phyloP scores from a whole-genome alignment of 768 basidiomycete genomes.

The Tulasnella sp. region DNA sequence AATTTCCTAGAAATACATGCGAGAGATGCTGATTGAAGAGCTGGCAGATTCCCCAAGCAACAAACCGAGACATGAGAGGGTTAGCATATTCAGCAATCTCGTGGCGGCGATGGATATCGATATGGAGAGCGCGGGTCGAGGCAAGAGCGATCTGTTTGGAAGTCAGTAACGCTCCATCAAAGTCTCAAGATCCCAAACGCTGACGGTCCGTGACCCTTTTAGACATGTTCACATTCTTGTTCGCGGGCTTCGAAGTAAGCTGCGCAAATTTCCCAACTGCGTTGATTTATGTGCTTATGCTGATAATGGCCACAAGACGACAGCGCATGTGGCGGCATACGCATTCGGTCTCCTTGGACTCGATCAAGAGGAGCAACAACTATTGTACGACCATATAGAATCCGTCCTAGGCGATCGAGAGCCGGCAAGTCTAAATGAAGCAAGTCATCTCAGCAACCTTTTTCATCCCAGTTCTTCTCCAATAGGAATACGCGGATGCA shows the following conservation, averaged over 20 bases:
- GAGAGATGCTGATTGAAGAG: constrained; percentile 6
- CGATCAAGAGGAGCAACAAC: constrained; percentile 5
- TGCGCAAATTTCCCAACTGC: background rate
- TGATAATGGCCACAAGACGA: background rate
- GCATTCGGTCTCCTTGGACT: constrained; percentile 2
- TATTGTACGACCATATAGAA: constrained; percentile 3
- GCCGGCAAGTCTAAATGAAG: background rate
- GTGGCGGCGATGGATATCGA: background rate
- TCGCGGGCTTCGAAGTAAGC: constrained; percentile 7
- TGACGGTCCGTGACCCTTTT: background rate
- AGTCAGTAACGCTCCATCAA: background rate
- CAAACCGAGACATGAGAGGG: background rate
- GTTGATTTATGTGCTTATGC: background rate
- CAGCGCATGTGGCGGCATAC: constrained; percentile 3
- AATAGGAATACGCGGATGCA: background rate
- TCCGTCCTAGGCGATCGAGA: background rate
- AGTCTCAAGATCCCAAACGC: no score
- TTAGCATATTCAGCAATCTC: background rate
- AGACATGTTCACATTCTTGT: constrained; percentile 5
- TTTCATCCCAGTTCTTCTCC: background rate
- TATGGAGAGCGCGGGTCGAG: background rate
- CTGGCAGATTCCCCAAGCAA: background rate
- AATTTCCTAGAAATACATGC: constrained; percentile 8
- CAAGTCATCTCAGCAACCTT: background rate
- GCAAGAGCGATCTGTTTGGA: background rate